phyloP scores from a whole-genome alignment of 208 protist genomes.

The Trypanosoma melophagium region DNA sequence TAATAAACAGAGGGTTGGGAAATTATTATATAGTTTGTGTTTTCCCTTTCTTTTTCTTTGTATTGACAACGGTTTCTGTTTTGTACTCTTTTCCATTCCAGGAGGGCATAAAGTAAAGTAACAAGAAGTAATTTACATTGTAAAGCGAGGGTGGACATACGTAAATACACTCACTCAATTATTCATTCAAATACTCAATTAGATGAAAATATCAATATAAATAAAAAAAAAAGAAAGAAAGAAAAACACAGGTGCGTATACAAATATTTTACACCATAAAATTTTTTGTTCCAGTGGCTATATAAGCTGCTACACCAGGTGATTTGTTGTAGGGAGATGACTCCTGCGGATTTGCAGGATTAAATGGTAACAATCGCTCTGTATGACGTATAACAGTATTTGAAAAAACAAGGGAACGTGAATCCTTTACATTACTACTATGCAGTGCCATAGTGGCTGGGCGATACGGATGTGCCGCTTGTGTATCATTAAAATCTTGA shows the following conservation, averaged over 20 bases:
- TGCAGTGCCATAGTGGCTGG: neutral
- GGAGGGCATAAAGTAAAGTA: neutral
- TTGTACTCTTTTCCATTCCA: no score
- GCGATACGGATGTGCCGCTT: neutral
- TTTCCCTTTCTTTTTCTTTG: no score
- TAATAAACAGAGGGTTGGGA: no score
- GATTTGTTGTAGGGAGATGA: constrained; percentile 26
- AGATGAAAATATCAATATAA: neutral
- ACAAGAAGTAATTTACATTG: neutral
- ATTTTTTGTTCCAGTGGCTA: constrained; percentile 24
- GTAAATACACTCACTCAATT: no score
- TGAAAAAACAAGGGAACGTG: neutral
- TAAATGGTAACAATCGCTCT: neutral
- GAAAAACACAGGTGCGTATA: neutral
- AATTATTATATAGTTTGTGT: no score
- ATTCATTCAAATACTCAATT: no score
- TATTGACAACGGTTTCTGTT: no score
- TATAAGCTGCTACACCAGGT: constrained; percentile 19
- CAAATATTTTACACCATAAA: constrained; percentile 20
- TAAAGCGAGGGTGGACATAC: no score
- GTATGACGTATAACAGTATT: neutral
- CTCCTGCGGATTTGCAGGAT: constrained; percentile 26
- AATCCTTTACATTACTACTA: neutral
- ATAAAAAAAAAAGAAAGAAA: constrained; percentile 1
- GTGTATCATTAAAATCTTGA: neutral